phyloP scores from a whole-genome alignment of 306 rosid genomes.

The Boehmeria nivea region DNA sequence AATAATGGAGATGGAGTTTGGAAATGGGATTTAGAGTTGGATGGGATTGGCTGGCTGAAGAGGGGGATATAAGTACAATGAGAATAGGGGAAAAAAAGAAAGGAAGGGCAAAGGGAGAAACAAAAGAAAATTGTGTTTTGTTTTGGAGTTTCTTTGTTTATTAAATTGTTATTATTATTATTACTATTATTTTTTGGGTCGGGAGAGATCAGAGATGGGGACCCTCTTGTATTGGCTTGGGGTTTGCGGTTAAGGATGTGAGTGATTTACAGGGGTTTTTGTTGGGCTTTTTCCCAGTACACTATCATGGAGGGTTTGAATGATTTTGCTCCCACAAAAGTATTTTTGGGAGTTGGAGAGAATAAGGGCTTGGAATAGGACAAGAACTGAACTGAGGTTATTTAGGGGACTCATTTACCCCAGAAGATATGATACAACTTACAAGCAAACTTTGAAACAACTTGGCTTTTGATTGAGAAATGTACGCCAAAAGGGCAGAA shows the following conservation, averaged over 20 bases:
- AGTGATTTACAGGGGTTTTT: slow-evolving; percentile 24
- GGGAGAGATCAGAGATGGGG: slow-evolving; percentile 45
- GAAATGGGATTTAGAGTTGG: slow-evolving; percentile 11
- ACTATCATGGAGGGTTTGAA: slow-evolving; percentile 25
- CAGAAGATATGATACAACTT: not conserved
- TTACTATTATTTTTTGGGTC: slow-evolving; percentile 34
- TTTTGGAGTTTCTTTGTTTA: too few species aligned
- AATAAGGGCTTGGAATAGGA: slow-evolving; percentile 30
- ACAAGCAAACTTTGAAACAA: not conserved
- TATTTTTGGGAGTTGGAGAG: too few species aligned
- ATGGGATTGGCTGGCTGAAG: slow-evolving; percentile 40
- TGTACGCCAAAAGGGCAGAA: too few species aligned
- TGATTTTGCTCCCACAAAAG: too few species aligned
- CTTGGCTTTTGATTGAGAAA: too few species aligned
- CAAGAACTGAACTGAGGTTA: slow-evolving; percentile 11
- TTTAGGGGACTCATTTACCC: not conserved
- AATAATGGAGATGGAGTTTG: slow-evolving; percentile 9
- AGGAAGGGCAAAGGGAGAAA: slow-evolving; percentile 13
- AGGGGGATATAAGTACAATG: slow-evolving; percentile 37
- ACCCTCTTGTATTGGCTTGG: slow-evolving; percentile 12
- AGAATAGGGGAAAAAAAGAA: slow-evolving; percentile 37
- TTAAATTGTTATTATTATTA: too few species aligned
- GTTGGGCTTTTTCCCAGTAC: slow-evolving; percentile 12
- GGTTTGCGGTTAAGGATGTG: slow-evolving; percentile 18
- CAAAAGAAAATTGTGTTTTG: slow-evolving; percentile 44